Conservation (phyloP, 1,284 basidiomycete species). For the Austroboletus novae-zelandiae region DNA sequence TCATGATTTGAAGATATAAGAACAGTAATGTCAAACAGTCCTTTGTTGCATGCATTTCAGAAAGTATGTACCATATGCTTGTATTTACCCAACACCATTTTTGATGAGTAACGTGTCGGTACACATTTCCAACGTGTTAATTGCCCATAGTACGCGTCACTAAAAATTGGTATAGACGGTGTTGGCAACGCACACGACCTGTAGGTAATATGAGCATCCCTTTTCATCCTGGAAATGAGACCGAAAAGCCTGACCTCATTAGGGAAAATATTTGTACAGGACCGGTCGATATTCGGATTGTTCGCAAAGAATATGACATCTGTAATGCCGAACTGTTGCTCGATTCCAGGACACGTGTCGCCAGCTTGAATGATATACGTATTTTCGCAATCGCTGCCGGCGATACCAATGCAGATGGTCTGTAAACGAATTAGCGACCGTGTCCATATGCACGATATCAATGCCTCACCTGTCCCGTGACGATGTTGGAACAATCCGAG, state of each 20-base stretch:
- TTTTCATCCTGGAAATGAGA: not conserved
- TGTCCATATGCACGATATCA: not conserved
- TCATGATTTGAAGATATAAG: too few relatives aligned
- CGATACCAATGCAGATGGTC: constrained; percentile 43
- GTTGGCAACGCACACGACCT: constrained; percentile 30
- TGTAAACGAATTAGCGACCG: constrained; percentile 3
- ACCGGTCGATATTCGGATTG: not conserved
- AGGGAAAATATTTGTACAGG: too few relatives aligned
- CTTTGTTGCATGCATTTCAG: too few relatives aligned
- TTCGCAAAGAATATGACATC: constrained; percentile 41
- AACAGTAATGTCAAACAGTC: too few relatives aligned
- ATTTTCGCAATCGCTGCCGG: constrained; percentile 42
- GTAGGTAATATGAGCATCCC: not conserved
- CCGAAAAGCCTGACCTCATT: not conserved
- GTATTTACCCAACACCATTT: not conserved
- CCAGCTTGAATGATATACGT: constrained; percentile 38
- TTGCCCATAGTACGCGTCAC: not conserved
- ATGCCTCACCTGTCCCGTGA: constrained; percentile 27
- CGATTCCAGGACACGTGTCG: constrained; percentile 43
- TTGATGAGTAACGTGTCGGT: not conserved
- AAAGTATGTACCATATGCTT: not conserved
- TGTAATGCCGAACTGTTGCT: constrained; percentile 35
- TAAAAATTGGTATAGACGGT: constrained; percentile 21
- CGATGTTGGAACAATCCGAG: constrained; percentile 36
- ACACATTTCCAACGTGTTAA: not conserved